Evolutionary conservation across 2,329 filamentous ascomycete genomes (phyloP), one percentile per base, ranked within the genome.

Genomic region (Verticillium longisporum): DNA sequence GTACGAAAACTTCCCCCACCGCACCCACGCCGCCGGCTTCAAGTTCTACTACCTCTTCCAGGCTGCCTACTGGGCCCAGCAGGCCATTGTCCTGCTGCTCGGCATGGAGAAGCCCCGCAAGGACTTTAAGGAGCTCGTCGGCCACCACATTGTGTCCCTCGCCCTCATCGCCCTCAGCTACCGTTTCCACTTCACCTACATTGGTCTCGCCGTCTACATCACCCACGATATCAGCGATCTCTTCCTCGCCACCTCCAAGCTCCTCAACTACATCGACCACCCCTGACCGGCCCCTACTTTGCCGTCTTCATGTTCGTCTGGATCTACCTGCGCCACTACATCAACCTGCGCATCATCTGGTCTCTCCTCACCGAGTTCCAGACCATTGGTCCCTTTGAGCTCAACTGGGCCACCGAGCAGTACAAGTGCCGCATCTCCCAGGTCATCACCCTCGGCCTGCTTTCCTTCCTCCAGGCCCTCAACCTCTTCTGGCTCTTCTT

Each of bases 41-140:
- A 98, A 98, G 80, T 92, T 94, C 63, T 98, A 97, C 78, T 98
- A 98, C 74, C 82, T 98, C 65, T 90, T 97, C 69, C 88, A 98
- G 77, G 94, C 92, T 54, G 90, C 90, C 66, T 98, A 97, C 82
- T 98, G 94, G 94, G 87, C 90, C 3, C 93, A 97, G 80, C 93
- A 97, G 79, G 90, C 89, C 58, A 90, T 98, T 67, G 93, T 97
- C 18, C 79, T 97, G 63, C 70, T 96, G 62, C 79, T 97, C 59
- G 90, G 91, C 74, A 83, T 97, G 75, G 93, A 98, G 81, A 96
- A 96, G 81, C 93, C 90, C 33, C 82, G 93, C 63, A 97, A 97
- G 79, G 93, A 98, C 75, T 97, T 94, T 77, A 93, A 91, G 77
- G 93, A 97, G 80, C 83, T 97, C 60, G 91, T 97, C 58, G 86